Evolutionary conservation across 2,329 filamentous ascomycete genomes (phyloP), one percentile per base, ranked within the genome.

Genomic region (Emergomyces orientalis): DNA sequence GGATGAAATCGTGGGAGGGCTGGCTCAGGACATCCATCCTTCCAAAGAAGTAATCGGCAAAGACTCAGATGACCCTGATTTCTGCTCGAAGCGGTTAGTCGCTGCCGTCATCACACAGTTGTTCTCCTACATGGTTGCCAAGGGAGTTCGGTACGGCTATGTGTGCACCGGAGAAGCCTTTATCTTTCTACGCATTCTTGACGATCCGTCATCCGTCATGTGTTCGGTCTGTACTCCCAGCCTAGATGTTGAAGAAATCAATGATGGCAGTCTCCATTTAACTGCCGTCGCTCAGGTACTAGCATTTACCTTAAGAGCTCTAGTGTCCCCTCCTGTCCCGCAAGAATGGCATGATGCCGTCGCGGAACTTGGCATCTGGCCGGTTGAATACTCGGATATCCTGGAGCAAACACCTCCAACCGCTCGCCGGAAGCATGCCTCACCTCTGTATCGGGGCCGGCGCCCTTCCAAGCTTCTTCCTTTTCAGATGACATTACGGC

Each of bases 231-330:
- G 64, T 66, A 52, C 71, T 41, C 70, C 68, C 19, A 67, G 69
- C 64, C 64, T 65, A 57, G 71, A 72, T 34, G 66, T 72, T 32
- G 25, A 66, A 63, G 56, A 45, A 43, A 64, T 64, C 27, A 67
- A 72, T 60, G 51, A 68, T 27, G 63, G 52, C 43, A 59, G 67
- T 27, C 67, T 75, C 39, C 67, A 73, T 66, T 68, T 66, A 37
- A 76, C 72, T 14, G 71, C 72, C 0, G 66, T 75, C 4, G 69
- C 67, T 13, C 70, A 75, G 63, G 61, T 74, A 27, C 67, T 73
- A 59, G 67, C 70, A 2, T 76, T 76, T 62, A 71, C 67, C 43
- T 66, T 76, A 27, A 54, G 71, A 58, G 69, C 72, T 27, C 65
- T 75, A 8, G 59, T 65, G 62, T 65, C 63, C n/a, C 66, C 66